A percentile compares a stretch with the other conserved stretches of the same genome.
Conservation (phyloP, 768 basidiomycete genomes). For the Boletus rex-veris region DNA sequence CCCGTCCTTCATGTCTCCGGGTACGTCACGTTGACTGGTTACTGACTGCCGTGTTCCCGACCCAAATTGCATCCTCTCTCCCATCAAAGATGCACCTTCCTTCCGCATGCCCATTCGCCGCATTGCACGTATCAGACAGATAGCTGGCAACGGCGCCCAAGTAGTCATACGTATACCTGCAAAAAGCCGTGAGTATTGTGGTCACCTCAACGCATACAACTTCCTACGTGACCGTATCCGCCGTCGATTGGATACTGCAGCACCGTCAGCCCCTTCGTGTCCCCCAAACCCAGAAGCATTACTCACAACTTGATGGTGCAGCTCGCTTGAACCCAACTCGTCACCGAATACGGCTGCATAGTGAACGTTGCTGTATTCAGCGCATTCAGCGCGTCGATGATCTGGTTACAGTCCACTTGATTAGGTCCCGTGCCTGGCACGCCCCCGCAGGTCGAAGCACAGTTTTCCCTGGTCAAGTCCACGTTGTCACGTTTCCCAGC, state of each 20-base stretch:
- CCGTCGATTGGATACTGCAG: constrained; percentile 4
- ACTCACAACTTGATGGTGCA: constrained; percentile 7
- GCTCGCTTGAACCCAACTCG: constrained; percentile 1
- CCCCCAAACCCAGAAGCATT: neutral
- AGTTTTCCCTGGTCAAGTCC: neutral
- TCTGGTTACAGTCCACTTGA: constrained; percentile 6
- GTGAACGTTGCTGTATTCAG: neutral
- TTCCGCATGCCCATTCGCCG: neutral
- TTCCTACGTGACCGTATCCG: constrained; percentile 1
- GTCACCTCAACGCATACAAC: neutral
- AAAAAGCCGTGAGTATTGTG: neutral
- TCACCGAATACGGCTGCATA: neutral
- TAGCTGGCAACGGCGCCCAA: neutral
- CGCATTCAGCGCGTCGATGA: neutral
- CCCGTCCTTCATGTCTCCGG: neutral
- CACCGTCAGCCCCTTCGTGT: neutral
- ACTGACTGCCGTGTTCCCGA: constrained; percentile 1
- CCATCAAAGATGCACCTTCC: constrained; percentile 7
- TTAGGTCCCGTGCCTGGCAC: constrained; percentile 2
- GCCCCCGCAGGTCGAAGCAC: neutral
- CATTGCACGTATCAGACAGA: neutral
- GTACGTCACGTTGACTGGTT: neutral
- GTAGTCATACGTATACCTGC: constrained; percentile 4
- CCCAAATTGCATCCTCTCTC: neutral
- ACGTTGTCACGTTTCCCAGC: neutral